Evolutionary conservation across 345 rosid species (phyloP).

Genomic region (Populus simonii): DNA sequence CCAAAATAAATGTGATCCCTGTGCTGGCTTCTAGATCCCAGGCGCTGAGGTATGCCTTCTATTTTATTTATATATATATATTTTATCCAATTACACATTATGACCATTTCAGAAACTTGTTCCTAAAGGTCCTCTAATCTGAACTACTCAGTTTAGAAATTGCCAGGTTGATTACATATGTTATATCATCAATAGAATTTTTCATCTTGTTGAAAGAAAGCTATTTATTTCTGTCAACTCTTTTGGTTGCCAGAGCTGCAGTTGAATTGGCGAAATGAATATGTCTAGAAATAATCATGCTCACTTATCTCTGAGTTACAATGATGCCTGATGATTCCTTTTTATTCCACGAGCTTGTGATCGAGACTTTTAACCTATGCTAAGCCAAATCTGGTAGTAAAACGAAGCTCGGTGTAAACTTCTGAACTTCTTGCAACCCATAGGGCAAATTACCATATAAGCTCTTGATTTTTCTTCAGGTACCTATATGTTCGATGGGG

Average conservation of each 20-base stretch:
- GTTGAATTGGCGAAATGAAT: too few species aligned
- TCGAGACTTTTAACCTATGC: neutral
- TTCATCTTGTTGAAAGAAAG: too few species aligned
- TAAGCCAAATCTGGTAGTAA: neutral
- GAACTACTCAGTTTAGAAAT: too few species aligned
- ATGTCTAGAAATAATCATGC: too few species aligned
- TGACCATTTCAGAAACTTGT: neutral
- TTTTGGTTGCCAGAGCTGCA: too few species aligned
- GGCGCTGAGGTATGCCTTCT: slow-evolving; percentile 18
- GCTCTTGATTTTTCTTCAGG: neutral
- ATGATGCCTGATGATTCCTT: too few species aligned
- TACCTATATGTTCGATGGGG: slow-evolving; percentile 26
- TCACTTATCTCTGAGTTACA: too few species aligned
- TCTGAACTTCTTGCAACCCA: neutral
- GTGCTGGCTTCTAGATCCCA: slow-evolving; percentile 23
- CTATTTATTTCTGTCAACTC: too few species aligned
- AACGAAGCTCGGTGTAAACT: neutral
- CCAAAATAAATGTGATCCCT: slow-evolving; percentile 21
- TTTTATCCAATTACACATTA: neutral
- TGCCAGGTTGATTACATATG: too few species aligned
- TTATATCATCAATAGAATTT: too few species aligned
- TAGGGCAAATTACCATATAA: neutral
- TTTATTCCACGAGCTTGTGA: neutral
- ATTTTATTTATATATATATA: neutral
- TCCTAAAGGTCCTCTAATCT: neutral